Base-by-base conservation (phyloP, 495 filamentous ascomycete species). In the Podospora bellae-mahoneyi region DNA sequence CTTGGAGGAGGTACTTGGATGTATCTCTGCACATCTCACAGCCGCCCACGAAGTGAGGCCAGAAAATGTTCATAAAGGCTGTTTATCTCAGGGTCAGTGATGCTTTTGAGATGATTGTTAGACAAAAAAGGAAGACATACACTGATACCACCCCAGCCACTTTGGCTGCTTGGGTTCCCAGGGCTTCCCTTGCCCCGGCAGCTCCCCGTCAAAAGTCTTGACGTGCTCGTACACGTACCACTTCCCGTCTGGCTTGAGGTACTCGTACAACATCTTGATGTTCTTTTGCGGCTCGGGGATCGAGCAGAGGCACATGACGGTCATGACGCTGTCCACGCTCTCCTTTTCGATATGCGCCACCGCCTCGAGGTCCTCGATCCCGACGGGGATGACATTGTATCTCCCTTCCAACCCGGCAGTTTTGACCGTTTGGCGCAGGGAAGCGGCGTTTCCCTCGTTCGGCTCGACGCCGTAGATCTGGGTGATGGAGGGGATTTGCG, bases 151-250 rank as follows among this genome's bases (percentile, higher is more conserved):
- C 64, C 77, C 73, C 80, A 89, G 84, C 19, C 77, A 74, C 73
- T 73, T 77, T 55, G 78, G 74, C 72, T 83, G 78, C 66, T 82
- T 73, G 9, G 39, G 39, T 16, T 48, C 9, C 39, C 39, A 48
- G 39, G 9, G 13, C 5, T 48, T 13, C 2, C 39, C 39, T 10
- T 48, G 2, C 66, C 79, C 78, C 26, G 23, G 26, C 59, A 30
- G 23, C 10, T 26, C 59, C 5, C 30, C 59, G 3, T 28, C 27
- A 26, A 56, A 71, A 60, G 60, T 68, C 62, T 82, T 79, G 44
- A 93, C 88, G 79, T 94, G 91, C 81, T 94, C 91, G 57, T 86
- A 89, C 15, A 91, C 81, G 57, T 91, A 84, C 84, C 91, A 83
- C 56, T 81, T 74, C 0, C 91, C 91, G 10, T 90, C 91, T 0